Evolutionary conservation across 2,329 filamentous ascomycete species (phyloP).

Genomic region (Cladosporium austrohemisphaericum): DNA sequence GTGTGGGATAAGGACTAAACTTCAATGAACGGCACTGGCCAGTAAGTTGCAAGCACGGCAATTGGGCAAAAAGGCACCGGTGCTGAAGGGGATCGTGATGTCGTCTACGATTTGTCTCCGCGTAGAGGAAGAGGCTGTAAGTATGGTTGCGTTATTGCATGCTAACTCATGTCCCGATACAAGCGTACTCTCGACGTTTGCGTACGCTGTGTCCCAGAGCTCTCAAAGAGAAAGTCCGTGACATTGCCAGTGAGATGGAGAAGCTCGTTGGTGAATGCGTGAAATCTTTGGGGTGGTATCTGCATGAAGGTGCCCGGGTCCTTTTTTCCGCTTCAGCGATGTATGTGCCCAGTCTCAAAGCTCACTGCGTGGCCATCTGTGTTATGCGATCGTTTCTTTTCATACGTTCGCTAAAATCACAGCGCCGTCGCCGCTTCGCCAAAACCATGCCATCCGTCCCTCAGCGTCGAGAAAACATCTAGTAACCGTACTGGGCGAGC

Average conservation of each 20-base stretch:
- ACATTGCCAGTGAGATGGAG: constrained; percentile 1
- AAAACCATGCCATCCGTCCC: constrained; percentile 14
- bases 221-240: constrained; percentile 2
- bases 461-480: constrained; percentile 40
- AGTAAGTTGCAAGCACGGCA: too few relatives aligned
- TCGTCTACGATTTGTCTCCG: too few relatives aligned
- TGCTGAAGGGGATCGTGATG: too few relatives aligned
- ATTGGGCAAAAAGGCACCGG: too few relatives aligned
- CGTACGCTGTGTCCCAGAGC: too few relatives aligned
- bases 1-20: too few relatives aligned
- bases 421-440: constrained; percentile 15
- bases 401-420: constrained; percentile 16
- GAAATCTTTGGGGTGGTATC: constrained; percentile 16
- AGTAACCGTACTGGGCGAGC: constrained; percentile 89
- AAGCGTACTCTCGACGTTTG: too few relatives aligned
- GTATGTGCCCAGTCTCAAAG: constrained; percentile 14
- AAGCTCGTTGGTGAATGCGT: constrained; percentile 14
- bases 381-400: constrained; percentile 15
- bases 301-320: constrained; percentile 13
- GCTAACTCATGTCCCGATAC: too few relatives aligned
- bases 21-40: too few relatives aligned
- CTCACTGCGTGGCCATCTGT: constrained; percentile 13
- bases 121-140: too few relatives aligned
- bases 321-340: constrained; percentile 13
- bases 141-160: too few relatives aligned